phyloP scores from a whole-genome alignment of 2,329 filamentous ascomycete species.

The Diaporthe ampelina region DNA sequence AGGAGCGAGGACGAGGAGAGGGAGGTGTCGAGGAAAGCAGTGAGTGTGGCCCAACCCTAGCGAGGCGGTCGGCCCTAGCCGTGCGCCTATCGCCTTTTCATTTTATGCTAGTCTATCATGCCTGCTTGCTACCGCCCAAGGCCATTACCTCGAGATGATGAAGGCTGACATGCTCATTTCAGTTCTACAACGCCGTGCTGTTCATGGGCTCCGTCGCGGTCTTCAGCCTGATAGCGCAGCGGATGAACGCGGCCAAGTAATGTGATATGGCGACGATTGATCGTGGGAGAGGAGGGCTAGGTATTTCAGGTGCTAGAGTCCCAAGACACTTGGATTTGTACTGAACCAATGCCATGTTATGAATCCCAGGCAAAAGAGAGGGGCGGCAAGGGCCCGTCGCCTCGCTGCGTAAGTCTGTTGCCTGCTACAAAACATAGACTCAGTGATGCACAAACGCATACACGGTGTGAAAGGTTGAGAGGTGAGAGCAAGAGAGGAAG shows the following conservation, averaged over 20 bases:
- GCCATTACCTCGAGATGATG: not conserved
- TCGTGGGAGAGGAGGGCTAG: not conserved
- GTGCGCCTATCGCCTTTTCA: not conserved
- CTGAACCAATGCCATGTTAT: too few relatives aligned
- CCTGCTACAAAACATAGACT: too few relatives aligned
- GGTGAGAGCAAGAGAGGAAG: too few relatives aligned
- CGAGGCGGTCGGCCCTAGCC: too few relatives aligned
- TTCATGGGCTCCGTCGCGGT: constrained; percentile 97
- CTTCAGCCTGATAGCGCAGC: constrained; percentile 93
- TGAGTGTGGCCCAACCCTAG: constrained; percentile 54
- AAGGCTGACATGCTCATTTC: constrained; percentile 31
- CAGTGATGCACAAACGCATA: too few relatives aligned
- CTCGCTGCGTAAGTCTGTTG: too few relatives aligned
- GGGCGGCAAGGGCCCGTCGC: too few relatives aligned
- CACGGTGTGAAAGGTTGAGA: too few relatives aligned
- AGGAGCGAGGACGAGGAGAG: constrained; percentile 71
- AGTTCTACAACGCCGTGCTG: constrained; percentile 98
- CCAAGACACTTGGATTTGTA: too few relatives aligned
- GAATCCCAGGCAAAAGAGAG: too few relatives aligned
- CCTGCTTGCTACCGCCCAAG: not conserved
- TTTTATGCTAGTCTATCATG: too few relatives aligned
- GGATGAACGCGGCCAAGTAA: constrained; percentile 72
- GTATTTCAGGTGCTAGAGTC: too few relatives aligned
- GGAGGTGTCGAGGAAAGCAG: constrained; percentile 92
- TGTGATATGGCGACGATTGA: not conserved